phyloP scores from a whole-genome alignment of 2,329 filamentous ascomycete genomes.

The Xylaria sp. region DNA sequence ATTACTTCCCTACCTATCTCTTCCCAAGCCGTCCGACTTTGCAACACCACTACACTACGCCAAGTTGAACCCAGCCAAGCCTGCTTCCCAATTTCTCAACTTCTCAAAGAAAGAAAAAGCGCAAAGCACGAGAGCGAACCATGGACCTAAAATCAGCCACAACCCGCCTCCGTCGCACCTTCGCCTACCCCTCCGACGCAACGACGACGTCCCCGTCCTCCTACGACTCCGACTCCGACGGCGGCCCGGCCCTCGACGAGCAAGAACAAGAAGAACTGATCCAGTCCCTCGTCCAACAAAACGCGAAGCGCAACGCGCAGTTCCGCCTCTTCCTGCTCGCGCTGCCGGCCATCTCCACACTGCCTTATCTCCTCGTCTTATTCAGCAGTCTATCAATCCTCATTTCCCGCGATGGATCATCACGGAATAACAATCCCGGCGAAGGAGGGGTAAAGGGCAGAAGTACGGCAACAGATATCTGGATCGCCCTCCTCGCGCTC shows the following conservation, averaged over 20 bases:
- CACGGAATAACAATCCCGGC: not conserved
- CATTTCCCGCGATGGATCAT: not conserved
- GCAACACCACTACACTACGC: not conserved
- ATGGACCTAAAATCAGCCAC: slow-evolving; percentile 49
- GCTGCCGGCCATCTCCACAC: slow-evolving; percentile 66
- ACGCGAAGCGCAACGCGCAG: slow-evolving; percentile 67
- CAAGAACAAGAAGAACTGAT: slow-evolving; percentile 75
- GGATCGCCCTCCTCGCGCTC: slow-evolving; percentile 68
- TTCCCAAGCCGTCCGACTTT: not conserved
- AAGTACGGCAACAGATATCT: slow-evolving; percentile 42
- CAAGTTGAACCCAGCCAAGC: not conserved
- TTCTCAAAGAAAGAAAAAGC: not conserved
- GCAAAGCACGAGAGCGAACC: not conserved
- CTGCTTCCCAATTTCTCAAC: no score
- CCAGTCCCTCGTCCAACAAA: slow-evolving; percentile 62
- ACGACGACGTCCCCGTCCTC: slow-evolving; percentile 54
- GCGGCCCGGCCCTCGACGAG: slow-evolving; percentile 51
- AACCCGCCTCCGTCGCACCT: slow-evolving; percentile 78
- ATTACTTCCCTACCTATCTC: not conserved
- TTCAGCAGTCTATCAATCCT: slow-evolving; percentile 41
- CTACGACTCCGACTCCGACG: slow-evolving; percentile 61
- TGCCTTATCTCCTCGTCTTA: slow-evolving; percentile 66
- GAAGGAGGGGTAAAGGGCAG: not conserved
- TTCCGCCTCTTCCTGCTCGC: slow-evolving; percentile 68
- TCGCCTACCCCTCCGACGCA: slow-evolving; percentile 75